These are phyloP conservation scores for Aspergillus puulaauensis DNA, from an alignment of 2,329 filamentous ascomycete species.

Conservation along the genomic window DNA sequence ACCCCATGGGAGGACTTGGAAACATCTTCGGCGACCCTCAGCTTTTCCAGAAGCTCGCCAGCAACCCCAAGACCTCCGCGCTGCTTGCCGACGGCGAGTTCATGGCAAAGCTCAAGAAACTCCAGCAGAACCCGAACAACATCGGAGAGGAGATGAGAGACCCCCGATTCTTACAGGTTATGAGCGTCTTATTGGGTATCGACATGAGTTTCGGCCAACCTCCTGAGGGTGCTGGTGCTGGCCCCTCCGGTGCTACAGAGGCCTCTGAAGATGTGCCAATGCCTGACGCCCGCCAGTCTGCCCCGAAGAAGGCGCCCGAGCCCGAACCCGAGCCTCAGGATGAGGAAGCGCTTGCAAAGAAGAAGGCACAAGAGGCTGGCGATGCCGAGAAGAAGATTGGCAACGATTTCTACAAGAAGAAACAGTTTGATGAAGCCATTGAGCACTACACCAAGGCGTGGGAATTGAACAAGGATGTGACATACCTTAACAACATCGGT, in stretches of 20 bases:
- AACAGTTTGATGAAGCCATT: slow-evolving; percentile 92
- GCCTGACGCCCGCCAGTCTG: slow-evolving; percentile 63
- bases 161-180: slow-evolving; percentile 87
- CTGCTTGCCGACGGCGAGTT: slow-evolving; percentile 81
- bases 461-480: slow-evolving; percentile 93
- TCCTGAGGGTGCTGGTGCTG: slow-evolving; percentile 36
- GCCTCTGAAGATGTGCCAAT: slow-evolving; percentile 74
- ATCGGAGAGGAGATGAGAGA: slow-evolving; percentile 81
- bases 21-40: slow-evolving; percentile 94
- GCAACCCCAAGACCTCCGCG: slow-evolving; percentile 86
- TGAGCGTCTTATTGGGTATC: slow-evolving; percentile 89
- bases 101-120: slow-evolving; percentile 81
- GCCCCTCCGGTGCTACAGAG: slow-evolving; percentile 46
- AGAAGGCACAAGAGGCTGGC: slow-evolving; percentile 87
- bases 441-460: slow-evolving; percentile 93
- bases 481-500: slow-evolving; percentile 94
- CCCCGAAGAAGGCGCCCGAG: slow-evolving; percentile 59
- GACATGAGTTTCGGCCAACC: slow-evolving; percentile 75
- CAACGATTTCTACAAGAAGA: slow-evolving; percentile 97
- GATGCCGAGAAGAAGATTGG: slow-evolving; percentile 94
- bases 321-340: slow-evolving; percentile 69
- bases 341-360: slow-evolving; percentile 79
- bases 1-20: slow-evolving; percentile 75
- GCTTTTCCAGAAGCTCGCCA: slow-evolving; percentile 83
- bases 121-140: slow-evolving; percentile 77